These are phyloP conservation scores for Xeromyces bisporus DNA, from an alignment of 495 filamentous ascomycete species.

Conservation along the genomic window DNA sequence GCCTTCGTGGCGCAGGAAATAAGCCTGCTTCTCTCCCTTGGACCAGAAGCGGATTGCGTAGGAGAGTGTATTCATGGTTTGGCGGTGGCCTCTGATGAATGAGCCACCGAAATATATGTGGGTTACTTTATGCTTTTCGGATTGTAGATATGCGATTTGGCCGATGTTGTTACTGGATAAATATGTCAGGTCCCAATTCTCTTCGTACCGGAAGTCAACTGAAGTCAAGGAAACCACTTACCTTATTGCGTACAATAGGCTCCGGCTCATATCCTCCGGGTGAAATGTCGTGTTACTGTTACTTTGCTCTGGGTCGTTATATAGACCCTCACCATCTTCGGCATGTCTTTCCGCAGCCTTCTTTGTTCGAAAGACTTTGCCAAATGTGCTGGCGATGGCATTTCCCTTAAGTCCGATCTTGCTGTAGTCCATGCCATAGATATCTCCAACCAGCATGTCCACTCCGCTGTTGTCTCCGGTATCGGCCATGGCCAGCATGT, in stretches of 20 bases:
- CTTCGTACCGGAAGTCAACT: too few species aligned
- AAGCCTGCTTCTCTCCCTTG: conserved; percentile 83
- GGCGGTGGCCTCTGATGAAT: conserved; percentile 89
- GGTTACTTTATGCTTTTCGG: conserved; percentile 74
- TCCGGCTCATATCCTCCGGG: conserved; percentile 49
- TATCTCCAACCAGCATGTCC: conserved; percentile 96
- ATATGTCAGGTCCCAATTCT: conserved; percentile 8
- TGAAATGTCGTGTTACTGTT: conserved; percentile 28
- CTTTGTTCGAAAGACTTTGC: conserved; percentile 87
- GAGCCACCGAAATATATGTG: conserved; percentile 95
- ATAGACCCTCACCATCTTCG: conserved; percentile 54
- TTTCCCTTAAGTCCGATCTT: conserved; percentile 90
- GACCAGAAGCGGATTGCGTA: conserved; percentile 98
- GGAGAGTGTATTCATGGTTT: conserved; percentile 91
- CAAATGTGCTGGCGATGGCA: conserved; percentile 89
- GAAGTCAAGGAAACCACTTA: conserved; percentile 9
- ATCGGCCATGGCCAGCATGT: conserved; percentile 91
- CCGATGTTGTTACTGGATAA: conserved; percentile 85
- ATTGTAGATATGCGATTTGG: conserved; percentile 90
- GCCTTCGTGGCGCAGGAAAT: conserved; percentile 89
- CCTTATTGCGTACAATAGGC: conserved; percentile 69
- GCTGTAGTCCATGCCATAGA: conserved; percentile 87
- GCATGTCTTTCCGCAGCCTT: conserved; percentile 53
- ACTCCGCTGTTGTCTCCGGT: conserved; percentile 80
- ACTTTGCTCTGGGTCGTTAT: conserved; percentile 23